Conservation (phyloP, 2,329 filamentous ascomycete genomes). For the Coniochaeta prunicola region DNA sequence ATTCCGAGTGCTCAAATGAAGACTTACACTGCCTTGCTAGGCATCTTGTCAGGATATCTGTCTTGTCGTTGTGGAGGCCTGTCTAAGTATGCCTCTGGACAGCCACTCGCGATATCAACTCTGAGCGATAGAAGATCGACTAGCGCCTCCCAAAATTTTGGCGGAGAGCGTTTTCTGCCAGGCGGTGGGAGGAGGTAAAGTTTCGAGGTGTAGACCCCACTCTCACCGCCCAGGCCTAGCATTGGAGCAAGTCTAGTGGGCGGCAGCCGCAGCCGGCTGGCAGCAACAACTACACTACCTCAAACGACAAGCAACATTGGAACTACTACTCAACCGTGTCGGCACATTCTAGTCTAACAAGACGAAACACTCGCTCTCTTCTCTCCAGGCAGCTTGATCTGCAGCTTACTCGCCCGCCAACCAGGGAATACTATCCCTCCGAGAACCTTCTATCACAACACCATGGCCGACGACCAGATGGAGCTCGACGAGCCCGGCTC, state of each 20-base stretch:
- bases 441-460: neutral
- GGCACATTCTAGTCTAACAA: no score
- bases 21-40: constrained; percentile 21
- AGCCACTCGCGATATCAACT: neutral
- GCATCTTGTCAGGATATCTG: neutral
- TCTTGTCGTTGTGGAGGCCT: neutral
- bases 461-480: constrained; percentile 52
- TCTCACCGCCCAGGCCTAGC: neutral
- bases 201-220: neutral
- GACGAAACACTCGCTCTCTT: neutral
- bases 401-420: no score
- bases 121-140: neutral
- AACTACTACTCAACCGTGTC: no score
- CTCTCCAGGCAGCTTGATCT: neutral
- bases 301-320: neutral
- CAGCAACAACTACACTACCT: neutral
- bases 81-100: neutral
- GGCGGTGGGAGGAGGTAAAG: neutral
- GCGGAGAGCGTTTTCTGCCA: neutral
- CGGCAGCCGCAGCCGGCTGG: neutral
- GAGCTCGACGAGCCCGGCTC: constrained; percentile 44
- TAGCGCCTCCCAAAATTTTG: neutral
- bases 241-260: neutral
- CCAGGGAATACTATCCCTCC: no score
- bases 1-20: neutral